phyloP scores from a whole-genome alignment of 176 grass and related monocot genomes.

The Aegilops longissima region DNA sequence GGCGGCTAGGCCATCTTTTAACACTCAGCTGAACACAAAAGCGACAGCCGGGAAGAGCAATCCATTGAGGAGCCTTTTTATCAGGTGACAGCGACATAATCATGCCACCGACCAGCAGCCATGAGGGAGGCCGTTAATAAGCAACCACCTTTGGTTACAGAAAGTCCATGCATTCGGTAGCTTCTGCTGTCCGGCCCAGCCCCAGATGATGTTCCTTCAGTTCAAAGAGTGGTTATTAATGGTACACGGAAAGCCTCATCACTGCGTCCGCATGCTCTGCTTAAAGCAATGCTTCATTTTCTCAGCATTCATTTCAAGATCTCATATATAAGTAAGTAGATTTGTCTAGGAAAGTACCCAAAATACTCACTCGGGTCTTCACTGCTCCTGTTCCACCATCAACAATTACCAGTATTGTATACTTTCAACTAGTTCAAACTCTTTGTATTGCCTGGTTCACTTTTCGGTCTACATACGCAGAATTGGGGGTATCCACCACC shows the following conservation, averaged over 20 bases:
- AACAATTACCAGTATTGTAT: too few species aligned
- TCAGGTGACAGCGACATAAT: constrained; percentile 21
- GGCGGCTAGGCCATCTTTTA: background rate
- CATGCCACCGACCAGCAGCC: background rate
- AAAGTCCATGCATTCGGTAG: constrained; percentile 18
- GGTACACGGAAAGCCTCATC: constrained; percentile 14
- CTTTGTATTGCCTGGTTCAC: too few species aligned
- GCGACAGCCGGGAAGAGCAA: background rate
- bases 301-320: background rate
- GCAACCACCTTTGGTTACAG: background rate
- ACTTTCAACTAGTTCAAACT: too few species aligned
- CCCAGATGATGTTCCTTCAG: background rate
- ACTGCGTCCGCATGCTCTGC: constrained; percentile 6
- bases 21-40: background rate
- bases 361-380: too few species aligned
- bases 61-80: constrained; percentile 8
- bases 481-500: too few species aligned
- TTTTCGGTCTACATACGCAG: too few species aligned
- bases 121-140: constrained; percentile 12
- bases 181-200: background rate
- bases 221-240: background rate
- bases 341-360: background rate
- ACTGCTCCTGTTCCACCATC: background rate
- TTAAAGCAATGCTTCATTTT: background rate
- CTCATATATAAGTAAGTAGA: background rate